A percentile compares a stretch with the other conserved stretches of the same genome.
Evolutionary conservation across 305 asterid species (phyloP).

Genomic region (Fraxinus albicans): DNA sequence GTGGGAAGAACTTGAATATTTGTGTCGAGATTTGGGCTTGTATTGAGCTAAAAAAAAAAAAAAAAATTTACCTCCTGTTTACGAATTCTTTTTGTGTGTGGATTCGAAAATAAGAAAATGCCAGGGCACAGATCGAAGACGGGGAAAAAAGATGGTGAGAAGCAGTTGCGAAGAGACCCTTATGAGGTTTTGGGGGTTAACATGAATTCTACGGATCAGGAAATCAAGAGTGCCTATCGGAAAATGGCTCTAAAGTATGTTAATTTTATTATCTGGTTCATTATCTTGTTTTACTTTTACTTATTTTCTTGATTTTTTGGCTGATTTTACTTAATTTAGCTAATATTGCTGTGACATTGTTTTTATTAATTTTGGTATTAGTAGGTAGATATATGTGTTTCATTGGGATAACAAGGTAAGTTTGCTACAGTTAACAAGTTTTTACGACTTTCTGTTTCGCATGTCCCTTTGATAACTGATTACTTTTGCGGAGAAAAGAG

Average conservation of each 20-base stretch:
- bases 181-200: conserved; percentile 91
- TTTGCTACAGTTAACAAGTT: not conserved
- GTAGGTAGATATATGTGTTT: not conserved
- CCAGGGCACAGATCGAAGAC: conserved; percentile 69
- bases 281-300: conserved; percentile 1
- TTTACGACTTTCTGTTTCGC: not conserved
- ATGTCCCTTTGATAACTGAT: not conserved
- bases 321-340: conserved; percentile 5
- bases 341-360: not conserved
- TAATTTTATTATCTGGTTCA: not conserved
- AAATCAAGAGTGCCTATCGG: conserved; percentile 82
- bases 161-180: conserved; percentile 82
- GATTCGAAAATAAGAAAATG: conserved; percentile 46
- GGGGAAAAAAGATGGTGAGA: conserved; percentile 56
- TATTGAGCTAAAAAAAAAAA: conserved; percentile 17
- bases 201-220: conserved; percentile 83
- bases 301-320: not conserved
- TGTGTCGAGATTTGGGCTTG: conserved; percentile 30
- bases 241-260: conserved; percentile 87
- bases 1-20: conserved; percentile 29
- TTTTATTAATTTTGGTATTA: conserved; percentile 7
- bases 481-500: not conserved
- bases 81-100: conserved; percentile 15
- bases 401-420: not conserved
- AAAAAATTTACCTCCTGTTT: conserved; percentile 6